Percentiles rank a stretch among this genome's conserved stretches.
Conservation (phyloP, 2,329 filamentous ascomycete genomes). For the Coleophoma crateriformis region DNA sequence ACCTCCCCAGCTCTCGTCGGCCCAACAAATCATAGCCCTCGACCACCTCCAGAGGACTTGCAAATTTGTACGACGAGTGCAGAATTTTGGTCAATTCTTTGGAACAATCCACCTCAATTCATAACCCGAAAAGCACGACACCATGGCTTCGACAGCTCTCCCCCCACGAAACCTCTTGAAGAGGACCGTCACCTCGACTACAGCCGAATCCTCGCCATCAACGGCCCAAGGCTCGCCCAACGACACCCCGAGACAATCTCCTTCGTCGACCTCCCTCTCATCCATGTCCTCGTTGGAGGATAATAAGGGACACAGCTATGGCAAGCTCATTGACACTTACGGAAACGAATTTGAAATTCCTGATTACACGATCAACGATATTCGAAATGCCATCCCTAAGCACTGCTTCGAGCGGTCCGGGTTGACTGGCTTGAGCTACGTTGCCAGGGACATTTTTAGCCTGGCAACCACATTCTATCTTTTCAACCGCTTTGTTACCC, state of each 20-base stretch:
- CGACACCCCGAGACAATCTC: constrained; percentile 54
- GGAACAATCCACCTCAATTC: too few relatives aligned
- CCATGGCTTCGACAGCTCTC: constrained; percentile 27
- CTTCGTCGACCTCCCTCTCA: constrained; percentile 88
- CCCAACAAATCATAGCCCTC: background rate
- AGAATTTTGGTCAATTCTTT: too few relatives aligned
- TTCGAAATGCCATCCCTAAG: constrained; percentile 92
- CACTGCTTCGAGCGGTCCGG: constrained; percentile 93
- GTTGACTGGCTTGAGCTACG: constrained; percentile 70
- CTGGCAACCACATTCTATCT: constrained; percentile 76
- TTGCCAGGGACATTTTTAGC: constrained; percentile 71
- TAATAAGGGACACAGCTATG: constrained; percentile 38
- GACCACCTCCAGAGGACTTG: background rate
- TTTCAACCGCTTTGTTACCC: constrained; percentile 86
- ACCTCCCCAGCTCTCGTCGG: background rate
- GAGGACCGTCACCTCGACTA: constrained; percentile 20
- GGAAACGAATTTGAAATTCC: constrained; percentile 92
- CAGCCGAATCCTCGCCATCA: constrained; percentile 35
- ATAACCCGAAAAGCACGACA: background rate
- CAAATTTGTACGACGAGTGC: background rate
- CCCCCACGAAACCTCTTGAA: constrained; percentile 15
- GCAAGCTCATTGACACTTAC: constrained; percentile 80
- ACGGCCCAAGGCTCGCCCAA: constrained; percentile 52
- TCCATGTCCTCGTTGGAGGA: constrained; percentile 69
- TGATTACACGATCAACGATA: constrained; percentile 96